These are phyloP conservation scores for Davidsoniella neocaledoniae DNA, from an alignment of 2,329 filamentous ascomycete species.

Conservation along the genomic window DNA sequence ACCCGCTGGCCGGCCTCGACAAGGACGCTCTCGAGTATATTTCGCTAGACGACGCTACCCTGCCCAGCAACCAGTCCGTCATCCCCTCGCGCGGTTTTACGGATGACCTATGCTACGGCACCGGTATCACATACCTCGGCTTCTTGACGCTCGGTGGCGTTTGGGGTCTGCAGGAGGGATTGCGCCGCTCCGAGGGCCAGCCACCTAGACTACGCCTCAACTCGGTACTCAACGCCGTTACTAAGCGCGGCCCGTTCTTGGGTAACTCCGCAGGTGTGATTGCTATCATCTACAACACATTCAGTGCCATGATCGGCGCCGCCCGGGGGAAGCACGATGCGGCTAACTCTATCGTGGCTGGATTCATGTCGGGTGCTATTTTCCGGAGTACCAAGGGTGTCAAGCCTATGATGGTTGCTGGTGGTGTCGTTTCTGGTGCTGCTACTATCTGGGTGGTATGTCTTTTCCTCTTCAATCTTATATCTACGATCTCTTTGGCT, in stretches of 20 bases:
- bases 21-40: constrained; percentile 90
- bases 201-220: constrained; percentile 87
- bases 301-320: constrained; percentile 72
- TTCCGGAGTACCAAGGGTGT: constrained; percentile 92
- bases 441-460: constrained; percentile 85
- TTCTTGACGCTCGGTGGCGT: constrained; percentile 71
- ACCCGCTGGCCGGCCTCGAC: constrained; percentile 86
- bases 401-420: constrained; percentile 86
- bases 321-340: constrained; percentile 75
- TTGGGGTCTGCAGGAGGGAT: constrained; percentile 83
- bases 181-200: constrained; percentile 58
- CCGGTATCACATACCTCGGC: constrained; percentile 83
- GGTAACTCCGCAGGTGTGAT: constrained; percentile 93
- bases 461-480: constrained; percentile 16
- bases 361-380: constrained; percentile 74
- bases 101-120: constrained; percentile 95
- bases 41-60: constrained; percentile 74
- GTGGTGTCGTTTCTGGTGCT: constrained; percentile 69
- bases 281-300: constrained; percentile 87
- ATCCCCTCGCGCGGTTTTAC: constrained; percentile 94
- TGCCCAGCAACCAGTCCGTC: constrained; percentile 72
- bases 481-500: not conserved
- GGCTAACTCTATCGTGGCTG: constrained; percentile 73
- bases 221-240: constrained; percentile 86
- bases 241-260: constrained; percentile 79